These are phyloP conservation scores for Saccharomycopsis schoenii DNA, from an alignment of 805 yeast genomes.

Conservation along the genomic window DNA sequence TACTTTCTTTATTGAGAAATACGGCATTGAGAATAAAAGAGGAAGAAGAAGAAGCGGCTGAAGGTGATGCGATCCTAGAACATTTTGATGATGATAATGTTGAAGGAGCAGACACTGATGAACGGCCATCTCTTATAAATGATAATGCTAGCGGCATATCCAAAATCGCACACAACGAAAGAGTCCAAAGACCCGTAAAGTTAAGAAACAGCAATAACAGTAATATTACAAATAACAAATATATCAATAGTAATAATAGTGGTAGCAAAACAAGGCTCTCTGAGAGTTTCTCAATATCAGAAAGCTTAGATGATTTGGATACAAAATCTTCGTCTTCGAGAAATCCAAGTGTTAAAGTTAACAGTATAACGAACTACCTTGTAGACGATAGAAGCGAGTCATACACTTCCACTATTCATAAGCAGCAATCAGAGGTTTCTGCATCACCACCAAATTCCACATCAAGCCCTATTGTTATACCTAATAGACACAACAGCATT, in stretches of 20 bases:
- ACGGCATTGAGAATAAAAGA: constrained; percentile 17
- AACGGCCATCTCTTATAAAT: neutral
- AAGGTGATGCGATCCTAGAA: neutral
- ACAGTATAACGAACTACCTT: neutral
- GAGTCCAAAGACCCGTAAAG: neutral
- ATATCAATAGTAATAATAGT: neutral
- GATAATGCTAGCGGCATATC: neutral
- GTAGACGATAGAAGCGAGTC: neutral
- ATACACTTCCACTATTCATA: neutral
- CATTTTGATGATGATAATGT: neutral
- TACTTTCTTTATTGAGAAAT: constrained; percentile 11
- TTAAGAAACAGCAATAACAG: neutral
- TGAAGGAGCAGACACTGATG: neutral
- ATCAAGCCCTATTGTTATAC: neutral
- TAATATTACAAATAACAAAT: neutral
- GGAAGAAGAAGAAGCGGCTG: constrained; percentile 6
- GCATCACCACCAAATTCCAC: neutral
- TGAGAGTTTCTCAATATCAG: neutral
- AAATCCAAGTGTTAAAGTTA: neutral
- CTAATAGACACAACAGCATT: neutral
- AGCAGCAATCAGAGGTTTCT: neutral
- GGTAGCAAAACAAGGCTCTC: neutral
- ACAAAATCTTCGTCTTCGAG: neutral
- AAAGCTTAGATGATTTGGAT: neutral
- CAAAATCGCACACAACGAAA: neutral